Evolutionary conservation across 1,284 basidiomycete species (phyloP).

Genomic region (Naganishia sp.): DNA sequence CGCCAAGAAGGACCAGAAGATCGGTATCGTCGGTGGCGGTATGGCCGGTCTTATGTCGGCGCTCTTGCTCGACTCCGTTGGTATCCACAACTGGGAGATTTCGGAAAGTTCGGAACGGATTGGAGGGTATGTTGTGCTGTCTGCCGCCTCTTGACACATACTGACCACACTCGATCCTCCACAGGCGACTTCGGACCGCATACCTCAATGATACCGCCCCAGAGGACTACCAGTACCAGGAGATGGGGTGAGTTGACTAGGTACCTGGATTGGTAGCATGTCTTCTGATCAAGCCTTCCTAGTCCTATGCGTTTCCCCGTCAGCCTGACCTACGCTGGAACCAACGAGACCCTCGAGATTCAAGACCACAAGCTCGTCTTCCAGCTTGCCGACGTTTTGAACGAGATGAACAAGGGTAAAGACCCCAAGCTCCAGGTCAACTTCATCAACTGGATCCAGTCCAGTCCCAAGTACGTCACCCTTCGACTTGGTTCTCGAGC

Average conservation of each 20-base stretch:
- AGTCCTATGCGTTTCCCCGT: constrained; percentile 41
- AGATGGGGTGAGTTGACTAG: constrained; percentile 36
- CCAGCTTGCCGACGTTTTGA: constrained; percentile 40
- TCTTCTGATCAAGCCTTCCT: background rate
- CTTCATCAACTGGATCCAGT: constrained; percentile 41
- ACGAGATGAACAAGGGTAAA: constrained; percentile 35
- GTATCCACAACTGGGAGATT: constrained; percentile 39
- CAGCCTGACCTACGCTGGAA: constrained; percentile 35
- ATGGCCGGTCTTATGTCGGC: constrained; percentile 39
- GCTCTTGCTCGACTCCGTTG: constrained; percentile 38
- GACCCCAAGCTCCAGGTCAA: constrained; percentile 36
- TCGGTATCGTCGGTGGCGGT: constrained; percentile 40
- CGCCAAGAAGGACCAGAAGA: constrained; percentile 36
- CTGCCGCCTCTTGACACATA: background rate
- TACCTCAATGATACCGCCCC: constrained; percentile 38
- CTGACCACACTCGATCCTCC: background rate
- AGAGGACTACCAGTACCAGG: constrained; percentile 40
- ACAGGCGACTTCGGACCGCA: constrained; percentile 36
- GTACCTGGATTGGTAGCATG: background rate
- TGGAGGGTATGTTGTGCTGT: constrained; percentile 35
- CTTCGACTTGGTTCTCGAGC: no score
- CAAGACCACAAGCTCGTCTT: constrained; percentile 42
- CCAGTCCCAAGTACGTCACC: constrained; percentile 28
- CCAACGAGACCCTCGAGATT: constrained; percentile 39
- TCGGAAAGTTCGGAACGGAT: constrained; percentile 37